These are phyloP conservation scores for Takashimella koratensis DNA, from an alignment of 1,284 basidiomycete species.

Conservation along the genomic window DNA sequence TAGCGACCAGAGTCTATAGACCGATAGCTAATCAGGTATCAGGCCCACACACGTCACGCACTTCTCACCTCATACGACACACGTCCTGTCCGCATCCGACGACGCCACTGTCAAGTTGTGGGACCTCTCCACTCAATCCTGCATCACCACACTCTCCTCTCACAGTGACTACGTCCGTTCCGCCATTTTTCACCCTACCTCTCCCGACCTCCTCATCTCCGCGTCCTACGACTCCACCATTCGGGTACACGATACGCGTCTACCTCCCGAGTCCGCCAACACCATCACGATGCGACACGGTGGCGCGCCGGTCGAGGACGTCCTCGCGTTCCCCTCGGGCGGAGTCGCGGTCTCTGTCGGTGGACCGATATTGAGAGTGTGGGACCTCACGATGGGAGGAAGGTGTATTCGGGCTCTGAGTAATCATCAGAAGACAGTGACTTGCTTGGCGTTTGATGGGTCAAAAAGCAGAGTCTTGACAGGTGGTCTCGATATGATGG, in stretches of 20 bases:
- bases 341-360: slow-evolving; percentile 81
- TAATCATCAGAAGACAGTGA: slow-evolving; percentile 98
- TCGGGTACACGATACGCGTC: slow-evolving; percentile 78
- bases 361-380: slow-evolving; percentile 88
- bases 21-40: not conserved
- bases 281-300: slow-evolving; percentile 73
- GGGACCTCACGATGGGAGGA: slow-evolving; percentile 93
- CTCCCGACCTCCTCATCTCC: slow-evolving; percentile 80
- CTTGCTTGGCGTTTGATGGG: slow-evolving; percentile 75
- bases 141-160: slow-evolving; percentile 70
- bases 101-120: slow-evolving; percentile 91
- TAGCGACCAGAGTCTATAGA: too few relatives aligned
- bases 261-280: slow-evolving; percentile 29
- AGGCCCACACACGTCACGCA: slow-evolving; percentile 87
- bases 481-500: slow-evolving; percentile 91
- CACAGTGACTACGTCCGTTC: slow-evolving; percentile 96
- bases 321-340: slow-evolving; percentile 87
- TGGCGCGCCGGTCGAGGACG: slow-evolving; percentile 79
- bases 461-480: slow-evolving; percentile 68
- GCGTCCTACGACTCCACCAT: slow-evolving; percentile 94
- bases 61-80: slow-evolving; percentile 79
- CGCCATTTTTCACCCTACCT: slow-evolving; percentile 76
- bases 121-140: slow-evolving; percentile 88
- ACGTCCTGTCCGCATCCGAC: slow-evolving; percentile 91
- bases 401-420: slow-evolving; percentile 81